A percentile compares a stretch with the other conserved stretches of the same genome.
phyloP scores from a whole-genome alignment of 2,329 filamentous ascomycete species.

The Aspergillus fructus region DNA sequence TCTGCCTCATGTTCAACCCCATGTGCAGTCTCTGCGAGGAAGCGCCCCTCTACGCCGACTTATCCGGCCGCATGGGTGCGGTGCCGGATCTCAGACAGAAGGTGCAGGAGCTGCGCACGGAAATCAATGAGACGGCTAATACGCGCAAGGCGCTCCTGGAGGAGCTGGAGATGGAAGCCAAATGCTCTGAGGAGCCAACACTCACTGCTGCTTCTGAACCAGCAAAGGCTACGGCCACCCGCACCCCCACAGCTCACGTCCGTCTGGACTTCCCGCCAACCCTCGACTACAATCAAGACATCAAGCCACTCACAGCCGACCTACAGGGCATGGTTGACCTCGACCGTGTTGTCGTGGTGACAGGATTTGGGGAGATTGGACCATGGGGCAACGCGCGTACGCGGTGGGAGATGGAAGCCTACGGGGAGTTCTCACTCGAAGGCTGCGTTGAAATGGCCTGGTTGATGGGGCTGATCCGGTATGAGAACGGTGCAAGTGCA shows the following conservation, averaged over 20 bases:
- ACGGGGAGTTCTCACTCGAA: slow-evolving; percentile 94
- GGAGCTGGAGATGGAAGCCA: slow-evolving; percentile 57
- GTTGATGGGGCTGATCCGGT: slow-evolving; percentile 99
- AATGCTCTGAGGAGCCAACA: neutral
- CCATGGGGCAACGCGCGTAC: slow-evolving; percentile 99
- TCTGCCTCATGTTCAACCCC: slow-evolving; percentile 78
- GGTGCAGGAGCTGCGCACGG: slow-evolving; percentile 87
- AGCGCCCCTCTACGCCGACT: neutral
- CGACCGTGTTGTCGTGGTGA: slow-evolving; percentile 97
- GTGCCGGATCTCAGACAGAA: slow-evolving; percentile 81
- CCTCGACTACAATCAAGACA: slow-evolving; percentile 72
- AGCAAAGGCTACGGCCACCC: neutral
- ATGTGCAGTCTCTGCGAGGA: neutral
- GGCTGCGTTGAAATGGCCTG: slow-evolving; percentile 99
- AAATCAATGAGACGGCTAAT: slow-evolving; percentile 93
- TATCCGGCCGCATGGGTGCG: neutral
- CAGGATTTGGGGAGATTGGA: slow-evolving; percentile 78
- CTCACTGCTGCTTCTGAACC: neutral
- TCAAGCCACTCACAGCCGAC: slow-evolving; percentile 83
- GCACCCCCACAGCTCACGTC: neutral
- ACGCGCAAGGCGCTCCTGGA: slow-evolving; percentile 90
- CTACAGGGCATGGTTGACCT: slow-evolving; percentile 98
- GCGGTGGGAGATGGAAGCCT: slow-evolving; percentile 98
- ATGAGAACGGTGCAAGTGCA: slow-evolving; percentile 89
- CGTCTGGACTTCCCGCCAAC: neutral